A percentile compares a stretch with the other conserved stretches of the same genome.
Evolutionary conservation across 2,329 filamentous ascomycete species (phyloP).

Genomic region (Cytospora piceae): DNA sequence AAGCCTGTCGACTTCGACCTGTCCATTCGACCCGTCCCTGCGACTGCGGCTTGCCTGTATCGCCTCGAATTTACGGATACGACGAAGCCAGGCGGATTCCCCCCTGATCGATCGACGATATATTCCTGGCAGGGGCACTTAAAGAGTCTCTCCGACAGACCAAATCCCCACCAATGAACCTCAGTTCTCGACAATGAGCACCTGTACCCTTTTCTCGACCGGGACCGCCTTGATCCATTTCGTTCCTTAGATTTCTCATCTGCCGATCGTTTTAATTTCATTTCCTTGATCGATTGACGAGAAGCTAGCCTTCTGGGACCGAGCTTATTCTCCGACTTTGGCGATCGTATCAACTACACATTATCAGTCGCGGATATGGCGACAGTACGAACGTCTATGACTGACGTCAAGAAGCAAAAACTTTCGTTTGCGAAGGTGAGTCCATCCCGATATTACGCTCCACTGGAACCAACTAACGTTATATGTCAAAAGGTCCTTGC

Average conservation of each 20-base stretch:
- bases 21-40: slow-evolving; percentile 1
- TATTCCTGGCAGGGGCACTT: slow-evolving; percentile 10
- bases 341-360: slow-evolving; percentile 33
- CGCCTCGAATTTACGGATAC: slow-evolving; percentile 12
- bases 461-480: slow-evolving; percentile 15
- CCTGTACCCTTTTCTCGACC: slow-evolving; percentile 52
- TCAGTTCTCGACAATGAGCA: slow-evolving; percentile 58
- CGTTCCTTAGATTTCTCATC: slow-evolving; percentile 53
- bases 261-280: slow-evolving; percentile 31
- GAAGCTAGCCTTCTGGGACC: slow-evolving; percentile 36
- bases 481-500: slow-evolving; percentile 31
- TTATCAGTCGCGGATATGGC: slow-evolving; percentile 47
- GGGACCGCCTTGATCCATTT: slow-evolving; percentile 59
- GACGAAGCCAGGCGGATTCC: slow-evolving; percentile 7
- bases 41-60: slow-evolving; percentile 18
- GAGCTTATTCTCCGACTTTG: slow-evolving; percentile 36
- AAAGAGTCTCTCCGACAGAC: slow-evolving; percentile 13
- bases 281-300: slow-evolving; percentile 29
- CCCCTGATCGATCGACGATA: slow-evolving; percentile 15
- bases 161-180: slow-evolving; percentile 41
- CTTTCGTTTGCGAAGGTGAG: slow-evolving; percentile 79
- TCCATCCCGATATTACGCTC: slow-evolving; percentile 20
- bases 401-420: slow-evolving; percentile 59
- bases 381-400: slow-evolving; percentile 48
- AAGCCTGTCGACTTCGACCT: slow-evolving; percentile 15